phyloP scores from a whole-genome alignment of 2,329 filamentous ascomycete species.

The Neocatenulostroma microsporum region DNA sequence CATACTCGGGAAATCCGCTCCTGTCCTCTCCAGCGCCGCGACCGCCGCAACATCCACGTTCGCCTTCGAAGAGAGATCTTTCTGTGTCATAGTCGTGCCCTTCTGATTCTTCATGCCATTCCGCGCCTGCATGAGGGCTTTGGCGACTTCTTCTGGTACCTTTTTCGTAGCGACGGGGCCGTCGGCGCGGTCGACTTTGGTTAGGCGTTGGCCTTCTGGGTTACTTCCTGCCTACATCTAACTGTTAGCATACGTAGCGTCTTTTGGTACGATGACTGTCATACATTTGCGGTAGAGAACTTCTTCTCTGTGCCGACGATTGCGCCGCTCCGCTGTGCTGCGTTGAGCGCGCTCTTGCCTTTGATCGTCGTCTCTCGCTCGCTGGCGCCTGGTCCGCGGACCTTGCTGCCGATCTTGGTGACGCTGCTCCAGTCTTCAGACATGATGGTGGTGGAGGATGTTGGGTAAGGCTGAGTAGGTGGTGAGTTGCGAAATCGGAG shows the following conservation, averaged over 20 bases:
- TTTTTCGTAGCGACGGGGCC: conserved; percentile 98
- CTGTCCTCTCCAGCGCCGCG: conserved; percentile 74
- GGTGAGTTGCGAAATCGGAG: too few relatives aligned
- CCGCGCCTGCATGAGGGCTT: conserved; percentile 72
- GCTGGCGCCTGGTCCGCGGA: conserved; percentile 56
- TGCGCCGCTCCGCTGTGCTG: conserved; percentile 71
- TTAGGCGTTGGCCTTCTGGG: conserved; percentile 83
- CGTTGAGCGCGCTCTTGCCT: conserved; percentile 78
- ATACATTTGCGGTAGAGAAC: conserved; percentile 68
- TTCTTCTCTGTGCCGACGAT: conserved; percentile 91
- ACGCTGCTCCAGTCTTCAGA: conserved; percentile 71
- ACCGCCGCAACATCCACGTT: conserved; percentile 76
- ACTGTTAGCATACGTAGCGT: too few relatives aligned
- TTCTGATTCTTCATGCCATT: conserved; percentile 74
- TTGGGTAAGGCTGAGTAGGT: too few relatives aligned
- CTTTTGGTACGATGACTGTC: conserved; percentile 42
- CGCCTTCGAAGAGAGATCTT: conserved; percentile 75
- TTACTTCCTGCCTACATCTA: conserved; percentile 28
- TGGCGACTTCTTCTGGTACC: conserved; percentile 69
- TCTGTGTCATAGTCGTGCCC: conserved; percentile 72
- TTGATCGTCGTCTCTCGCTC: conserved; percentile 82
- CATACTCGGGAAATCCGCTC: conserved; percentile 71
- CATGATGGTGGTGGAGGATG: conserved; percentile 22
- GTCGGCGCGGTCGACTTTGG: conserved; percentile 94
- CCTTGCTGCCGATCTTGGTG: conserved; percentile 91